These are phyloP conservation scores for Coemansia sp. DNA, from an alignment of 192 early-diverging fungal genomes.

Conservation along the genomic window DNA sequence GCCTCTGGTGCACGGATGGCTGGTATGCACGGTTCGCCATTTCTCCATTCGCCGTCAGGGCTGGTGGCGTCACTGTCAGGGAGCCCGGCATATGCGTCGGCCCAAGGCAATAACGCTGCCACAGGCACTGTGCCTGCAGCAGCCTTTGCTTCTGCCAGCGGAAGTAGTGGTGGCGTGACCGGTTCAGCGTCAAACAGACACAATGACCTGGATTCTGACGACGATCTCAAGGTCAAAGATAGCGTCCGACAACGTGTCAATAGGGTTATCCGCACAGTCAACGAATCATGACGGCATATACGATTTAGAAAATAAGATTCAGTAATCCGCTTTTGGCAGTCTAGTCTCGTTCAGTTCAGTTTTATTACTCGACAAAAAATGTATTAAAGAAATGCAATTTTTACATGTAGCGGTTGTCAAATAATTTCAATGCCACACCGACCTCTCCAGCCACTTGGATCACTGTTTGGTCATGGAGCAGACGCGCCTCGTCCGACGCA, in stretches of 20 bases:
- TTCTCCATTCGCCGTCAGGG: slow-evolving; percentile 6
- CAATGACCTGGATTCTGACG: background rate
- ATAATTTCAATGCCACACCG: slow-evolving; percentile 37
- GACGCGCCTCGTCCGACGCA: slow-evolving; percentile 41
- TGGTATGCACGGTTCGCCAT: slow-evolving; percentile 6
- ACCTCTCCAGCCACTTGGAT: slow-evolving; percentile 33
- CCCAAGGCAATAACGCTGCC: background rate
- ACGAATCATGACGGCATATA: slow-evolving; percentile 29
- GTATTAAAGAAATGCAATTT: background rate
- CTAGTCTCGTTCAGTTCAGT: no score
- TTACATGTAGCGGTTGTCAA: slow-evolving; percentile 29
- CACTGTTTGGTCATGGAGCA: slow-evolving; percentile 30
- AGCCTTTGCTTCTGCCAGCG: background rate
- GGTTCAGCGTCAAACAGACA: slow-evolving; percentile 5
- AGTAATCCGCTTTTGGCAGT: no score
- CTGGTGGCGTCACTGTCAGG: slow-evolving; percentile 5
- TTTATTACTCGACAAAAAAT: background rate
- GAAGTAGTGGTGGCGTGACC: background rate
- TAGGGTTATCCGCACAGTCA: slow-evolving; percentile 44
- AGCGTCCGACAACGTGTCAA: slow-evolving; percentile 52
- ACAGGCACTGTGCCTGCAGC: background rate
- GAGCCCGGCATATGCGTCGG: background rate
- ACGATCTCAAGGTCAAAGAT: slow-evolving; percentile 47
- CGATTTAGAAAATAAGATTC: background rate
- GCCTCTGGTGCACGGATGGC: slow-evolving; percentile 9